These are phyloP conservation scores for Elasticomyces elasticus DNA, from an alignment of 495 filamentous ascomycete species.

Conservation along the genomic window DNA sequence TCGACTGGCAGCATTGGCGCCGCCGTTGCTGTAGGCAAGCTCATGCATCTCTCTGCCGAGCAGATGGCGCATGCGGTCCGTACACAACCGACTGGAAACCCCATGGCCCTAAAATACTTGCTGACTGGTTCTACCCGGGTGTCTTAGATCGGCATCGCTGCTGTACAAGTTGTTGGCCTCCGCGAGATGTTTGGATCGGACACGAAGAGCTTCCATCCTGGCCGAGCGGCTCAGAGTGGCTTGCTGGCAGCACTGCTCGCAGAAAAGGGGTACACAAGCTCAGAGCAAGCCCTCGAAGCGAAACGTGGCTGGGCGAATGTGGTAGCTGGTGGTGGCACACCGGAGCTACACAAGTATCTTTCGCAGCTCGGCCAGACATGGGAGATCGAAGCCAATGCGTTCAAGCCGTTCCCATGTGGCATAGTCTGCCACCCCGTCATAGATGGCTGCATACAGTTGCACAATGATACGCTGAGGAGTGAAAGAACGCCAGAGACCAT, in stretches of 20 bases:
- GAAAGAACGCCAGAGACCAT: conserved; percentile 24
- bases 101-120: no score
- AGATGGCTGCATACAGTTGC: conserved; percentile 41
- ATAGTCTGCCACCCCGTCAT: conserved; percentile 49
- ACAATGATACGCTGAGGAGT: conserved; percentile 32
- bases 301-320: conserved; percentile 46
- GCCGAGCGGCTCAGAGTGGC: conserved; percentile 43
- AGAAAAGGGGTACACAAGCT: conserved; percentile 39
- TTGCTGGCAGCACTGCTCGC: conserved; percentile 43
- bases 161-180: conserved; percentile 43
- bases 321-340: conserved; percentile 32
- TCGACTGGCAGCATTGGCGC: conserved; percentile 44
- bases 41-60: conserved; percentile 31
- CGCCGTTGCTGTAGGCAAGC: conserved; percentile 40
- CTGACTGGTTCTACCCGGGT: no score
- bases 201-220: conserved; percentile 46
- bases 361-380: conserved; percentile 32
- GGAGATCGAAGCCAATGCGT: conserved; percentile 45
- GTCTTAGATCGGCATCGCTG: conserved; percentile 45
- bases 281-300: conserved; percentile 40
- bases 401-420: conserved; percentile 49
- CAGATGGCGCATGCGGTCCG: conserved; percentile 42
- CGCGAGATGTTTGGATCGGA: conserved; percentile 46
- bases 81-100: no score
- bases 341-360: conserved; percentile 30